Base-by-base conservation (phyloP, 768 basidiomycete genomes). In the Hydnomerulius pinastri region DNA sequence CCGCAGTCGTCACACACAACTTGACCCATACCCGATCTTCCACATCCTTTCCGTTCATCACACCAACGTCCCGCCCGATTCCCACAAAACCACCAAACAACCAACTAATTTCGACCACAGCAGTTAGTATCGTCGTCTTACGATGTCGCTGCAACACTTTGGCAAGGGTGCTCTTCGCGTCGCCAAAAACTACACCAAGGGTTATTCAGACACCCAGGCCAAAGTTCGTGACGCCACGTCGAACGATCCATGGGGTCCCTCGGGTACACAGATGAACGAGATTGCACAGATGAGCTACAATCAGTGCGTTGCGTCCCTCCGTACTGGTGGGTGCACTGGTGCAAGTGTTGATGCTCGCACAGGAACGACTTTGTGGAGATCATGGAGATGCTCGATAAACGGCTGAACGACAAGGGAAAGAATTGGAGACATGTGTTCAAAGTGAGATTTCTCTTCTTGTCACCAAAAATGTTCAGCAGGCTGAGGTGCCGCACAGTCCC, bases 351-450 rank as follows among this genome's bases (percentile, higher is more conserved):
- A 41, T 43, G 29, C 18, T 36, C 27, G 4, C 42, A 50, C 48
- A 81, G 94, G 71, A 88, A 85, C 52, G 95, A 98, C 63, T 99
- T 99, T 68, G 93, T 98, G 11, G 97, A 99, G 73, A 92, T 99
- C 63, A 98, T 99, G 93, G 97, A 99, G 76, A 97, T 98, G 92
- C 79, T 99, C 42, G 97, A 98, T 73, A 98, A 99, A 72, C 85
- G 97, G 44, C 74, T 99, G 54, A 94, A 94, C 60, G 97, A 99
- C 75, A 98, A 97, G 77, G 97, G 97, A 30, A 98, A 98, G 83
- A 98, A 98, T 63, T 99, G 97, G 97, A 82, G 96, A 45, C 97
- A 99, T 76, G 96, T 98, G 50, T 98, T 97, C 82, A 98, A 98
- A 80, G 92, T 86, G 49, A 51, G 77, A 58, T 20, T 37, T 29